Base-by-base conservation (phyloP, 192 early-diverging fungal species). In the Coemansia sp. region DNA sequence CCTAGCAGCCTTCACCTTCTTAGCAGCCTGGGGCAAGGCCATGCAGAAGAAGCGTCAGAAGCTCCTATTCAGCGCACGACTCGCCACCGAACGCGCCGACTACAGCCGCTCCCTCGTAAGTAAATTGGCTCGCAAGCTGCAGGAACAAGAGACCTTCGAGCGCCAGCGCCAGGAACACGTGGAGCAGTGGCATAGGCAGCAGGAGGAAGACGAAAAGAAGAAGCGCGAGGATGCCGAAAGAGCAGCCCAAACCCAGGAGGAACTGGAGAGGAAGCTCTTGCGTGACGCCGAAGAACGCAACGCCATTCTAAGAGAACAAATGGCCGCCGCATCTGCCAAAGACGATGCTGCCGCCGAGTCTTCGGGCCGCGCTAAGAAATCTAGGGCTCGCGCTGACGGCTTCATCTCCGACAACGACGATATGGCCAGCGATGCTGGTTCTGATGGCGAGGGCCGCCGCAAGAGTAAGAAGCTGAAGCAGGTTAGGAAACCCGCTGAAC, bases 121-220 rank as follows among this genome's bases (percentile, higher is more conserved):
- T 19, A 88, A 87, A 40, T 62, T 90, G 2, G 68, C 82, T 19
- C 70, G 88, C 50, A 87, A 88, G 57, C 76, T 82, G 11, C 68
- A 76, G 41, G 88, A 89, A 27, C 91, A 92, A 44, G 78, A 84
- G 40, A 62, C 77, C 8, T 85, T 87, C 66, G 91, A 91, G 51
- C 81, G 73, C 4, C 80, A 87, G 39, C 82, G 84, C 40, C 68
- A 86, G 54, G 73, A 75, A 36, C 68, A 76, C 34, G 60, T 84
- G 17, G 84, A 88, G 14, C 84, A 86, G 34, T 84, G 85, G 57
- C 75, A 67, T 63, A 86, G 81, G 59, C 87, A 88, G 50, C 87
- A 86, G 67, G 59, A 76, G 42, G 70, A 69, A 42, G 81, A 78
- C 19, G 87, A 87, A 29, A 64, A 66, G n/a, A 62, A n/a, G 5